Evolutionary conservation across 192 early-diverging fungal genomes (phyloP).

Genomic region (Coemansia sp.): DNA sequence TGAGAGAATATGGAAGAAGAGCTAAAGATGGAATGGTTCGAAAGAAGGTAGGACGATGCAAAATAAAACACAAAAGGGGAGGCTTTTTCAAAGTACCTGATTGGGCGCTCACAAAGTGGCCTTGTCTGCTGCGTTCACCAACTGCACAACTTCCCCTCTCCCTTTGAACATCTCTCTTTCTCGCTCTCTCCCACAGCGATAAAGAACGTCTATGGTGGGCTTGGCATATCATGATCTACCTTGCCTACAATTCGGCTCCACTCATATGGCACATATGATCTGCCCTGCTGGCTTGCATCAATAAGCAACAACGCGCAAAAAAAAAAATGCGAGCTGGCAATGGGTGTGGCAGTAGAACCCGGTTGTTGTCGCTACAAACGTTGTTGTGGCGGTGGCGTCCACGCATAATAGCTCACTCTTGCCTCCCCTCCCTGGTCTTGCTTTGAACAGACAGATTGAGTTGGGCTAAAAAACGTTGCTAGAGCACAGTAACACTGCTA

Average conservation of each 20-base stretch:
- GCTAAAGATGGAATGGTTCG: conserved; percentile 4
- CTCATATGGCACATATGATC: not conserved
- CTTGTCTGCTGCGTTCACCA: not conserved
- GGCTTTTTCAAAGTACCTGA: not conserved
- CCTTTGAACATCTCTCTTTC: not conserved
- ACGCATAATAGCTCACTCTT: not conserved
- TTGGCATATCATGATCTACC: not conserved
- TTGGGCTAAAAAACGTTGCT: not conserved
- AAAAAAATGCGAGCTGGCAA: not conserved
- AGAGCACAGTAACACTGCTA: not conserved
- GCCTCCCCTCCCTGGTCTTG: not conserved
- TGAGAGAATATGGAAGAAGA: not conserved
- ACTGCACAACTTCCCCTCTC: not conserved
- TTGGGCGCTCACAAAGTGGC: not conserved
- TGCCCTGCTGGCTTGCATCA: not conserved
- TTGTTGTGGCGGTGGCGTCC: not conserved
- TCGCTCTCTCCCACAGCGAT: not conserved
- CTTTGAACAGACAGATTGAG: not conserved
- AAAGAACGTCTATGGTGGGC: not conserved
- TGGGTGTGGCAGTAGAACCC: not conserved
- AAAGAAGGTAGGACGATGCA: not conserved
- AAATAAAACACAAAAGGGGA: not conserved
- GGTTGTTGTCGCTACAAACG: not conserved
- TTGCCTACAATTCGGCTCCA: not conserved
- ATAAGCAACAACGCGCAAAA: not conserved